A percentile compares a stretch with the other conserved stretches of the same genome.
phyloP scores from a whole-genome alignment of 176 grass and related monocot species.

The Aegilops sharonensis region DNA sequence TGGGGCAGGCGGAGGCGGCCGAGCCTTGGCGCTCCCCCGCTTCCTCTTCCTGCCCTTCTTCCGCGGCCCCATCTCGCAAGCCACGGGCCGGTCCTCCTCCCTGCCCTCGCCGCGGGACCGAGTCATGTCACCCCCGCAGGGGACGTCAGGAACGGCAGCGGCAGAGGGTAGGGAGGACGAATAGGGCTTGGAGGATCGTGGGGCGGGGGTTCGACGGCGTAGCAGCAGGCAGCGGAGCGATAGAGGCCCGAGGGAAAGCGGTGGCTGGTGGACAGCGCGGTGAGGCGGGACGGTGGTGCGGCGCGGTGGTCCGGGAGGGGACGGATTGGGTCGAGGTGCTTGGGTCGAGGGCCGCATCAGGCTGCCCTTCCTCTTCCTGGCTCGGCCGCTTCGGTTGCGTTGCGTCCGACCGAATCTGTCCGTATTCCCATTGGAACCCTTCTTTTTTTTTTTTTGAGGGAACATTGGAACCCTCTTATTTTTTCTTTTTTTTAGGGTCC shows the following conservation, averaged over 20 bases:
- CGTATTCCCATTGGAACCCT: no score
- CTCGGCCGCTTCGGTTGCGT: background rate
- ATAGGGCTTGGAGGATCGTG: background rate
- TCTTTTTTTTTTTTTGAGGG: no score
- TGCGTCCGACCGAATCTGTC: background rate
- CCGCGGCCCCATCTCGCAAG: background rate
- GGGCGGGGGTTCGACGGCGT: background rate
- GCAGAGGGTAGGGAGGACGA: background rate
- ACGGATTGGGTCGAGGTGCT: background rate
- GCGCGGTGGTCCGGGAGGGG: background rate
- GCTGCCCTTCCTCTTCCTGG: background rate
- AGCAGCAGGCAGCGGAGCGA: background rate
- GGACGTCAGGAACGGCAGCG: background rate
- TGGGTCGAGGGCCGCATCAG: background rate
- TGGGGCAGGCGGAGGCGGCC: background rate
- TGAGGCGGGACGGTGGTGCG: background rate
- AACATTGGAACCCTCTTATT: no score
- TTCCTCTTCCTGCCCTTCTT: background rate
- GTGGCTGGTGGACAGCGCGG: background rate
- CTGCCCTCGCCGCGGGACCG: background rate
- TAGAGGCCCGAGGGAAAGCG: background rate
- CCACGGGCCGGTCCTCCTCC: background rate
- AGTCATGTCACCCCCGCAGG: background rate
- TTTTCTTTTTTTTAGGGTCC: no score
- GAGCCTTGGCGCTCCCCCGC: background rate